Evolutionary conservation across 2,329 filamentous ascomycete species (phyloP).

Genomic region (Claviceps fusiformis): DNA sequence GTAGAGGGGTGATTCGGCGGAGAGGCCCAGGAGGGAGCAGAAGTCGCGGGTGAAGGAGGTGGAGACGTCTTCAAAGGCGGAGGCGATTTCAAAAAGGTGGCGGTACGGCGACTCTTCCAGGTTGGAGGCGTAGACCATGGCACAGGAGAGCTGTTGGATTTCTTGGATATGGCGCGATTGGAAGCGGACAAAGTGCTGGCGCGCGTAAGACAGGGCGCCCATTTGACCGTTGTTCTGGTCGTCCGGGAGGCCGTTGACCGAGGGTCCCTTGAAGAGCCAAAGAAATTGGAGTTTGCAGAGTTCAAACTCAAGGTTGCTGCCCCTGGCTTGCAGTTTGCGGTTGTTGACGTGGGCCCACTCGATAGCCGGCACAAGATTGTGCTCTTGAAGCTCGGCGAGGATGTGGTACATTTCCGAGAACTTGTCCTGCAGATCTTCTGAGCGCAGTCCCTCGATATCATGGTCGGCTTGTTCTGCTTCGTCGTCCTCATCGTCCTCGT

Average conservation of each 20-base stretch:
- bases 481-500: conserved; percentile 7
- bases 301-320: conserved; percentile 92
- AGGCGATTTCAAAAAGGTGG: conserved; percentile 60
- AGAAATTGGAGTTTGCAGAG: conserved; percentile 81
- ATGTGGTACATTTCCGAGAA: conserved; percentile 90
- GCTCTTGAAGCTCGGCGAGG: conserved; percentile 59
- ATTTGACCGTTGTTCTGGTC: conserved; percentile 39
- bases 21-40: conserved; percentile 79
- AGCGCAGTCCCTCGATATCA: conserved; percentile 15
- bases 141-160: conserved; percentile 67
- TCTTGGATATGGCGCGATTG: conserved; percentile 61
- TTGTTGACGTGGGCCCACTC: conserved; percentile 68
- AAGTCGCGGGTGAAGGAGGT: conserved; percentile 88
- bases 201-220: conserved; percentile 64
- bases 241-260: conserved; percentile 40
- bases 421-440: conserved; percentile 53
- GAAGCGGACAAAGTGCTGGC: conserved; percentile 60
- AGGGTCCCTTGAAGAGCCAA: conserved; percentile 62
- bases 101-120: conserved; percentile 64
- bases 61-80: conserved; percentile 71
- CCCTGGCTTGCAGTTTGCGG: conserved; percentile 58
- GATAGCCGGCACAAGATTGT: conserved; percentile 72
- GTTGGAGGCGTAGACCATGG: conserved; percentile 68
- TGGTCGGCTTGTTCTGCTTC: conserved; percentile 8
- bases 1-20: conserved; percentile 84